phyloP scores from a whole-genome alignment of 306 rosid species.

The Crotalaria pallida region DNA sequence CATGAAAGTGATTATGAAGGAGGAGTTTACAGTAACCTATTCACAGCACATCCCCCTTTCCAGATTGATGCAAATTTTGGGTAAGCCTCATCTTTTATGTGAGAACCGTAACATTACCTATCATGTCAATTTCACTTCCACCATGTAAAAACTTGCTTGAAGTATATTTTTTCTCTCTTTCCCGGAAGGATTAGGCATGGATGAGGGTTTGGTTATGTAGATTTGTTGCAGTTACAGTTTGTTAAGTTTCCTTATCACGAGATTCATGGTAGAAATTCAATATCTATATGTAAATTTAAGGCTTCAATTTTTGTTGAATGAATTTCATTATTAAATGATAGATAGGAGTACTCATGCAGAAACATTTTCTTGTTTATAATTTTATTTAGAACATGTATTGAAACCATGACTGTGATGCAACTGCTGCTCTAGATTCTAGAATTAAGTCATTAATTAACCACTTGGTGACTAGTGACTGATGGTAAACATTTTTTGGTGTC shows the following conservation, averaged over 20 bases:
- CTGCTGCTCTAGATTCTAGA: neutral
- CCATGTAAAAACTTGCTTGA: conserved; percentile 9
- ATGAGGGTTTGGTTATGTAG: neutral
- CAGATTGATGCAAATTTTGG: conserved; percentile 97
- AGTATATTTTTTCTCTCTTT: neutral
- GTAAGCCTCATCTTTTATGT: conserved; percentile 38
- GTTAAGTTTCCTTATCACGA: neutral
- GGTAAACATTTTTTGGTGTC: conserved; percentile 11
- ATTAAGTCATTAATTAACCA: too few relatives aligned
- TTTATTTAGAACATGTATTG: neutral
- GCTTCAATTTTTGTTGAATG: conserved; percentile 4
- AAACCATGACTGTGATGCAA: neutral
- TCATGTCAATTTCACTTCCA: conserved; percentile 5
- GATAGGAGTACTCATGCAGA: neutral
- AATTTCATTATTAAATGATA: neutral
- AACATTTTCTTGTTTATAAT: neutral
- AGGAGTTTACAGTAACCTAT: conserved; percentile 87
- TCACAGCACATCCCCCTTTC: conserved; percentile 91
- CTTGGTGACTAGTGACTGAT: neutral
- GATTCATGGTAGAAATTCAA: neutral
- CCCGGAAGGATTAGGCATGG: neutral
- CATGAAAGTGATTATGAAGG: conserved; percentile 72
- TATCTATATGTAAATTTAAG: neutral
- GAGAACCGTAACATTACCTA: neutral
- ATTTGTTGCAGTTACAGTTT: neutral